Base-by-base conservation (phyloP, 2,329 filamentous ascomycete genomes). In the Graphilbum sp. region DNA sequence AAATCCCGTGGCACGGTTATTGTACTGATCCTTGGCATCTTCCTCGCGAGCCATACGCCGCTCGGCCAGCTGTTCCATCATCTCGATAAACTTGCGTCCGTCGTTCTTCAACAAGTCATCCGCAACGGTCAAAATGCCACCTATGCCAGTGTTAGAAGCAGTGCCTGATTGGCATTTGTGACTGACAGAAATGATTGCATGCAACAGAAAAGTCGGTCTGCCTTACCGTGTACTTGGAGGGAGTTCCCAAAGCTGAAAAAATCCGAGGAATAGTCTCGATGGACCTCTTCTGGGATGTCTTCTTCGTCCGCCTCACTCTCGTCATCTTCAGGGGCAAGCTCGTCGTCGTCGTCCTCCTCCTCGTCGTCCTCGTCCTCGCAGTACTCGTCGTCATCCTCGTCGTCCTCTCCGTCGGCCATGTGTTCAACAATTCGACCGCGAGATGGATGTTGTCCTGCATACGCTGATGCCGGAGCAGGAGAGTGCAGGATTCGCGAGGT, bases 21-120 rank as follows among this genome's bases (percentile, higher is more conserved):
- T 66, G 53, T 76, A 66, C 49, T 72, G 66, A 47, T 73, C 67
- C 44, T 78, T 76, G 36, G 84, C 83, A 54, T 95, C 86, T 61
- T 90, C 87, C 63, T 96, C 88, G 49, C 90, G 79, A 54, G 87
- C 84, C 88, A 98, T 95, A 50, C 90, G 76, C 51, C 88, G 83
- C 62, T 98, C 90, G 29, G 90, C 90, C 50, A 98, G 72, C 62
- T 96, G 88, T 59, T 98, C 90, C 90, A 98, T 98, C 90, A 98
- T 98, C 58, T 98, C 90, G 60, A 98, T 98, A 63, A 98, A 98
- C 54, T 94, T 93, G 60, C 93, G 94, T 52, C 90, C 90, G 59
- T 98, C 90, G 60, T 98, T 98, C 60, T 96, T 96, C 46, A 98
- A 72, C 47, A 98, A 69, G 62, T 98, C 90, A 66, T 98, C 90